Evolutionary conservation across 805 yeast genomes (phyloP).

Genomic region (Metschnikowia shivogae): DNA sequence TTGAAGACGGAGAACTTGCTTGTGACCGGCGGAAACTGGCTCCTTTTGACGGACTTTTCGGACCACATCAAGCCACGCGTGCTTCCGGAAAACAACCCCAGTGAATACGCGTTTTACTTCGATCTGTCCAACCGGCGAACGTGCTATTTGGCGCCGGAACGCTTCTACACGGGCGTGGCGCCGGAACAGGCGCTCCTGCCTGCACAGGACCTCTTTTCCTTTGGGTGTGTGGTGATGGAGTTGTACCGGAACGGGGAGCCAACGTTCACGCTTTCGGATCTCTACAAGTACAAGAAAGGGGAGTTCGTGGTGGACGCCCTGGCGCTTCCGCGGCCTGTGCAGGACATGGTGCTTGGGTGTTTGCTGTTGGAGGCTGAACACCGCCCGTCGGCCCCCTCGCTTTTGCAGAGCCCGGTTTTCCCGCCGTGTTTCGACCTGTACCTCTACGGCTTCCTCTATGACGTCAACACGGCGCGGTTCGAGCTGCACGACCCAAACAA

Average conservation of each 20-base stretch:
- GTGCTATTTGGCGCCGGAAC: constrained; percentile 93
- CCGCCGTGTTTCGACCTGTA: constrained; percentile 68
- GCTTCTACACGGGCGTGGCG: constrained; percentile 48
- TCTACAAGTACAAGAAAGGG: constrained; percentile 73
- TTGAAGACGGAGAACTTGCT: constrained; percentile 85
- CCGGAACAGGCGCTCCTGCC: constrained; percentile 34
- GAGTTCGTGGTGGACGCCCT: constrained; percentile 64
- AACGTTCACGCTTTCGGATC: constrained; percentile 78
- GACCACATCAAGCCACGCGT: constrained; percentile 70
- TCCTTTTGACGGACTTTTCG: constrained; percentile 77
- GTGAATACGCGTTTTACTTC: constrained; percentile 85
- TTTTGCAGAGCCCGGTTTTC: constrained; percentile 52
- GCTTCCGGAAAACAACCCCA: constrained; percentile 90
- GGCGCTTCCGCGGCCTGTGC: constrained; percentile 50
- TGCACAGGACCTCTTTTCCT: constrained; percentile 77
- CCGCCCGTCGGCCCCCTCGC: constrained; percentile 52
- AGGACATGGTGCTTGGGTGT: constrained; percentile 58
- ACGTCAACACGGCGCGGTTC: constrained; percentile 25
- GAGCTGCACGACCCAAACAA: constrained; percentile 16
- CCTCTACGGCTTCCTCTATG: constrained; percentile 59
- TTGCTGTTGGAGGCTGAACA: constrained; percentile 57
- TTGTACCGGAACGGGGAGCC: constrained; percentile 83
- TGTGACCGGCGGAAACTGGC: constrained; percentile 88
- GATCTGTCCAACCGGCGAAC: constrained; percentile 83
- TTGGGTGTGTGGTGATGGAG: constrained; percentile 90